These are phyloP conservation scores for Syzygium oleosum DNA, from an alignment of 345 rosid genomes.

Conservation along the genomic window DNA sequence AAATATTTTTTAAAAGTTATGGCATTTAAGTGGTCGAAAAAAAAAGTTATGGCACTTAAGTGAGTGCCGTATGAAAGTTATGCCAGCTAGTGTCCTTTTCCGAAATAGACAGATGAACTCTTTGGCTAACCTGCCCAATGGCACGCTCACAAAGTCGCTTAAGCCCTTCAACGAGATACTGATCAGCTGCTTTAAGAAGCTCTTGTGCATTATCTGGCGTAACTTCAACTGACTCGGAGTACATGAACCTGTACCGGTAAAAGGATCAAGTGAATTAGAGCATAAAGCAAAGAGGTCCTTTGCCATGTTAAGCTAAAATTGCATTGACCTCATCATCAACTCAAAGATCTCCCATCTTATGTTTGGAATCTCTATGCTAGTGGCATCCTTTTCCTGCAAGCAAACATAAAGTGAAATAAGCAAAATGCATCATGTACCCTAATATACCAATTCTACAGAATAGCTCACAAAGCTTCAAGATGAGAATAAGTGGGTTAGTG, in stretches of 20 bases:
- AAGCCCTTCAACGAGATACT: slow-evolving; percentile 91
- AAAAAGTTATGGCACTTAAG: too few relatives aligned
- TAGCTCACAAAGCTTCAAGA: too few relatives aligned
- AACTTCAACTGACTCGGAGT: slow-evolving; percentile 87
- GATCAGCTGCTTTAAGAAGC: slow-evolving; percentile 99
- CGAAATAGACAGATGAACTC: not conserved
- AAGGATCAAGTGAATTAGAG: not conserved
- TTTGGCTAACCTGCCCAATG: slow-evolving; percentile 72
- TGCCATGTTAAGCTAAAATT: not conserved
- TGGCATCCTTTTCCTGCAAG: slow-evolving; percentile 83
- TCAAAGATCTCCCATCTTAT: slow-evolving; percentile 98
- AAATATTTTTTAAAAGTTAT: too few relatives aligned
- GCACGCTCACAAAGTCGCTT: slow-evolving; percentile 91
- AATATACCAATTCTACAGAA: too few relatives aligned
- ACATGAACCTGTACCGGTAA: slow-evolving; percentile 56
- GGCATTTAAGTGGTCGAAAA: too few relatives aligned
- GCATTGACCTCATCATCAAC: slow-evolving; percentile 88
- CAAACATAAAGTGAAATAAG: not conserved
- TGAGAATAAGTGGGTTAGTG: too few relatives aligned
- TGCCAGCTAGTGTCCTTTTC: too few relatives aligned
- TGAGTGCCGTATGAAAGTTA: too few relatives aligned
- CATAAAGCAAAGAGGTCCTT: not conserved
- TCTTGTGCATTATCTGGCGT: slow-evolving; percentile 77
- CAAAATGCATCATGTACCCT: too few relatives aligned
- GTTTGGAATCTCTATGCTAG: slow-evolving; percentile 95